Evolutionary conservation across 306 rosid genomes (phyloP).

Genomic region (Morella rubra): DNA sequence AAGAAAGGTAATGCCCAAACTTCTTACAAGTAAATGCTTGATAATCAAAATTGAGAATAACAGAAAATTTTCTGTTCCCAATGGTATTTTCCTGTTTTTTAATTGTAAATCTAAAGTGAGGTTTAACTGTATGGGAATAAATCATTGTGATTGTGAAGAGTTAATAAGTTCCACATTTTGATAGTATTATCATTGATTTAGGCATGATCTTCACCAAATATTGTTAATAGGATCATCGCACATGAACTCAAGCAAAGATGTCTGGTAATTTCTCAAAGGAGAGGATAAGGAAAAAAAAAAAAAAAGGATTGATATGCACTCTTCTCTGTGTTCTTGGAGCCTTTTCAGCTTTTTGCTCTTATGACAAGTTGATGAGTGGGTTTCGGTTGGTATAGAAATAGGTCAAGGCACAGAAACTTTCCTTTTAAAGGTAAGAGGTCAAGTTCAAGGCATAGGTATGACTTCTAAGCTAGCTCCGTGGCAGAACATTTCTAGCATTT

Average conservation of each 20-base stretch:
- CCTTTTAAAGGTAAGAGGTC: too few species aligned
- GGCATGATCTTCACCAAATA: neutral
- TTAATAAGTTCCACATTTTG: neutral
- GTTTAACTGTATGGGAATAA: neutral
- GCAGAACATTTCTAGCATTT: neutral
- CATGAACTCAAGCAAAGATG: neutral
- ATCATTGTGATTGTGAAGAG: neutral
- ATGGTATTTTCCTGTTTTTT: neutral
- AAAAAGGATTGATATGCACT: neutral
- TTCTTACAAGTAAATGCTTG: conserved; percentile 11
- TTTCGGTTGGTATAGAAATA: neutral
- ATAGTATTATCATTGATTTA: neutral
- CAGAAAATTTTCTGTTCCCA: neutral
- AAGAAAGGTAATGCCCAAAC: conserved; percentile 39
- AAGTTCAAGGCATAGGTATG: neutral
- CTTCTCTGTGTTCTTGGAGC: neutral
- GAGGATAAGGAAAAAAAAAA: too few species aligned
- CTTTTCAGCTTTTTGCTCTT: neutral
- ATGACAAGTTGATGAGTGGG: neutral
- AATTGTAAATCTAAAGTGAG: neutral
- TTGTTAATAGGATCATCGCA: neutral
- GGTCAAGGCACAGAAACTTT: too few species aligned
- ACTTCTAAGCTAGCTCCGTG: neutral
- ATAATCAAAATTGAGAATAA: conserved; percentile 1
- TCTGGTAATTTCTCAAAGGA: neutral